Evolutionary conservation across 129 eudicot species (phyloP).

Genomic region (Lonicera japonica): DNA sequence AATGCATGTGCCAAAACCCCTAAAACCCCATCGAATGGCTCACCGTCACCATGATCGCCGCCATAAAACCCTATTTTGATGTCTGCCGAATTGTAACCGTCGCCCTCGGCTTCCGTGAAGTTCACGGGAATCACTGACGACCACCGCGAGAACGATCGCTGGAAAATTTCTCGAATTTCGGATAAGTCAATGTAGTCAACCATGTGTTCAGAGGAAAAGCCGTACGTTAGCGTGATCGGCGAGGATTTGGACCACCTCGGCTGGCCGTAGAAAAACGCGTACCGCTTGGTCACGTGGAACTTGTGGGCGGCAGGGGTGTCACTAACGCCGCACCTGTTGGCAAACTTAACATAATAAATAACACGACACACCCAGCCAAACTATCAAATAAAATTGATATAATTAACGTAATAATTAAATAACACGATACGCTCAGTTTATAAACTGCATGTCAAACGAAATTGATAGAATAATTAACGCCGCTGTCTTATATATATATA

Average conservation of each 20-base stretch:
- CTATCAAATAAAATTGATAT: too few relatives aligned
- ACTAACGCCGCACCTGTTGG: conserved; percentile 67
- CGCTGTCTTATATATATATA: too few relatives aligned
- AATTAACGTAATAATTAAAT: too few relatives aligned
- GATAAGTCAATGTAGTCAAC: conserved; percentile 36
- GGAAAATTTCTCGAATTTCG: conserved; percentile 36
- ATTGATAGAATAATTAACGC: too few relatives aligned
- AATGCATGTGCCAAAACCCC: conserved; percentile 86
- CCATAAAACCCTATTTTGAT: conserved; percentile 57
- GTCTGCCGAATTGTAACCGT: conserved; percentile 34
- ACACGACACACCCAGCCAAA: too few relatives aligned
- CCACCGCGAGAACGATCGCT: conserved; percentile 70
- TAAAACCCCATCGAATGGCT: conserved; percentile 73
- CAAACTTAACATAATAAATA: too few relatives aligned
- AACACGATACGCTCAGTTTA: too few relatives aligned
- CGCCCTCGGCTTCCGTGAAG: conserved; percentile 44
- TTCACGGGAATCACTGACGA: conserved; percentile 65
- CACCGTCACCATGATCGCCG: conserved; percentile 92
- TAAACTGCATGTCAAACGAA: too few relatives aligned
- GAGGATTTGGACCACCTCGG: conserved; percentile 53
- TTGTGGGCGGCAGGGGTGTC: conserved; percentile 13
- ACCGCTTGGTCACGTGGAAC: conserved; percentile 39
- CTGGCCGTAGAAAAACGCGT: conserved; percentile 48
- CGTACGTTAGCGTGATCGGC: conserved; percentile 43
- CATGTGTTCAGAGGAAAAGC: conserved; percentile 39